Evolutionary conservation across 306 rosid species (phyloP).

Genomic region (Pueraria montana): DNA sequence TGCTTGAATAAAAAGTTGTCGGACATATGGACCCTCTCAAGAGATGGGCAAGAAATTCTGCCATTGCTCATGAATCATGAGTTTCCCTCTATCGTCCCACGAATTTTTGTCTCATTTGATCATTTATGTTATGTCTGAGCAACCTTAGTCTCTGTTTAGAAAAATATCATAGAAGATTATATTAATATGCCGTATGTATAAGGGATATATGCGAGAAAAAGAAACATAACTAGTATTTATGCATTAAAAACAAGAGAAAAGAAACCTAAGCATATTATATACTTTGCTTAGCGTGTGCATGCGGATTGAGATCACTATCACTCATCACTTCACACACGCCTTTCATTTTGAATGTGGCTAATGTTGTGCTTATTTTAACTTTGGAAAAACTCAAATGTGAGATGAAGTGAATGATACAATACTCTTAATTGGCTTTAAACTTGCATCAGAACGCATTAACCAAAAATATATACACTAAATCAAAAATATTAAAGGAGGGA

Average conservation of each 20-base stretch:
- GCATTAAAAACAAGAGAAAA: neutral
- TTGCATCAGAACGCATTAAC: neutral
- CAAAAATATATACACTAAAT: neutral
- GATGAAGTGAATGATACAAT: neutral
- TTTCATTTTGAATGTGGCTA: neutral
- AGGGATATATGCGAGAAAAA: neutral
- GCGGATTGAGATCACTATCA: conserved; percentile 11
- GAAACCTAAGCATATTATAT: neutral
- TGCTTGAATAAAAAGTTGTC: no score
- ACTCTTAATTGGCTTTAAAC: neutral
- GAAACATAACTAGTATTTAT: neutral
- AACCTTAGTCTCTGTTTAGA: no score
- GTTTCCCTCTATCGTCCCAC: no score
- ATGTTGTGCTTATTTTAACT: neutral
- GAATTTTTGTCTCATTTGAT: no score
- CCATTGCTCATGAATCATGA: no score
- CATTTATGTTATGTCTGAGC: no score
- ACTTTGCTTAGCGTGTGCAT: conserved; percentile 37
- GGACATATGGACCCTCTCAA: no score
- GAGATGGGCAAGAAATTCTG: no score
- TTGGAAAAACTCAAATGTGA: neutral
- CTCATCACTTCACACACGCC: neutral
- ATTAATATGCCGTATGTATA: neutral
- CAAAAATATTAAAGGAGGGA: no score
- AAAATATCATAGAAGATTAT: no score